Evolutionary conservation across 75 land plant species (phyloP).

Genomic region (Picea sitchensis): DNA sequence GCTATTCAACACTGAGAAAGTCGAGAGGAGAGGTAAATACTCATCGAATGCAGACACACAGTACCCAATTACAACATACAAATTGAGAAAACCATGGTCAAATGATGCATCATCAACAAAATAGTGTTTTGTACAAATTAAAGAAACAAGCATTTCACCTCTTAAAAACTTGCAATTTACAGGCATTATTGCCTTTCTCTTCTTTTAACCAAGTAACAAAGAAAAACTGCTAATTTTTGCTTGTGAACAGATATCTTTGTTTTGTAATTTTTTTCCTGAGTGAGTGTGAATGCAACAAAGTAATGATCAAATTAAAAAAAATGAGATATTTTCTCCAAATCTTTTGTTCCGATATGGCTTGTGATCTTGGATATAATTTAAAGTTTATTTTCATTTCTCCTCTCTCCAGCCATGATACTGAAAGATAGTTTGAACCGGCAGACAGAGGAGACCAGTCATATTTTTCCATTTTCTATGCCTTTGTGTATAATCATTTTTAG

Average conservation of each 20-base stretch:
- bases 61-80: background rate
- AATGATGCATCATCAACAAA: background rate
- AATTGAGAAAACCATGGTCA: background rate
- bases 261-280: background rate
- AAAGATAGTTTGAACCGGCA: background rate
- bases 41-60: background rate
- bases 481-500: background rate
- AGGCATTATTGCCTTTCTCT: background rate
- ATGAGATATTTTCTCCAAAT: background rate
- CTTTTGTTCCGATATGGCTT: background rate
- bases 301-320: background rate
- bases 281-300: background rate
- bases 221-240: background rate
- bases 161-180: background rate
- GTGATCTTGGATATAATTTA: background rate
- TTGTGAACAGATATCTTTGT: background rate
- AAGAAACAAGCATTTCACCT: background rate
- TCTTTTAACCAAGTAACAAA: background rate
- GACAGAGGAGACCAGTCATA: background rate
- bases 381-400: background rate
- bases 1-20: background rate
- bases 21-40: background rate
- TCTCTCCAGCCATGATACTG: background rate
- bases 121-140: background rate
- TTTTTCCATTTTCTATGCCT: background rate